phyloP scores from a whole-genome alignment of 495 filamentous ascomycete species.

The Astrothelium subdiscretum region DNA sequence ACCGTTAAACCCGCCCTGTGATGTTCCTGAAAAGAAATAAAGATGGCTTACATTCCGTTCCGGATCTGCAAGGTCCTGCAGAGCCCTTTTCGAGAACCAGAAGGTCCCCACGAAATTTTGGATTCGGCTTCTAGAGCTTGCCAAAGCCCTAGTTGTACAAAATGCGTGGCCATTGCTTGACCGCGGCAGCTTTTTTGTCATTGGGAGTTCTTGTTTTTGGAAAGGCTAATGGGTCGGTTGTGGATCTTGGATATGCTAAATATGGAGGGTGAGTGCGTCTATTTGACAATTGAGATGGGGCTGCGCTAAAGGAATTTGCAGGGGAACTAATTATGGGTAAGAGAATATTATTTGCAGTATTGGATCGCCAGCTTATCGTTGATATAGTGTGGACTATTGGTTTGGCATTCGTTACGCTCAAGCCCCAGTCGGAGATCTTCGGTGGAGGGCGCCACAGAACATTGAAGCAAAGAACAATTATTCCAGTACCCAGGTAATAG shows the following conservation, averaged over 20 bases:
- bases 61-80: not conserved
- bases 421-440: conserved; percentile 13
- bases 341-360: conserved; percentile 7
- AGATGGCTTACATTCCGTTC: not conserved
- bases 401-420: conserved; percentile 18
- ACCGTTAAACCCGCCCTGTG: not conserved
- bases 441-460: conserved; percentile 15
- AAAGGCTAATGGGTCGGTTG: conserved; percentile 8
- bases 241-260: conserved; percentile 18
- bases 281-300: not conserved
- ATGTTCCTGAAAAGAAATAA: not conserved
- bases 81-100: not conserved
- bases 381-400: conserved; percentile 9
- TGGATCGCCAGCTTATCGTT: too few species aligned
- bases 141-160: not conserved
- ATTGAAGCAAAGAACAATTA: conserved; percentile 14
- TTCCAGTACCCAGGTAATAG: not conserved
- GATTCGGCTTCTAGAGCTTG: not conserved
- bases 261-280: conserved; percentile 6
- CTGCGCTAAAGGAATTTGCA: not conserved
- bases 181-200: not conserved
- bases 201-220: not conserved
- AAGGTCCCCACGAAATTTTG: not conserved
- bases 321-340: conserved; percentile 10
- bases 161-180: not conserved